Percentiles rank a stretch among this genome's conserved stretches.
Conservation (phyloP, 306 rosid genomes). For the Malus sylvestris region DNA sequence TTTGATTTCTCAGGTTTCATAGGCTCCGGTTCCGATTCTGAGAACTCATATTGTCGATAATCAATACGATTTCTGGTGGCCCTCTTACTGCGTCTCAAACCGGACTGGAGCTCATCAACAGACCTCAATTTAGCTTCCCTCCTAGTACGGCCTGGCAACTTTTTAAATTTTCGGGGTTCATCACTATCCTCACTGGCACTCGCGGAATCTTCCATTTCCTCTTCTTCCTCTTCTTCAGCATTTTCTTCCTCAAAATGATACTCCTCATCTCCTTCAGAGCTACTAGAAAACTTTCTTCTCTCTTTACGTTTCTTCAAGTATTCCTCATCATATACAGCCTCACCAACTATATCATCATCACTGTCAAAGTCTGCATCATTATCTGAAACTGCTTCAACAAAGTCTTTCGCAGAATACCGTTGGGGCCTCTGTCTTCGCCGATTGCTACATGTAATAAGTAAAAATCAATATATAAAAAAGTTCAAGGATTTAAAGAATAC, state of each 20-base stretch:
- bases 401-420: conserved; percentile 82
- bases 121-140: conserved; percentile 84
- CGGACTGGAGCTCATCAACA: conserved; percentile 70
- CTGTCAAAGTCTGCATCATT: conserved; percentile 78
- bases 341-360: conserved; percentile 97
- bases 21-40: conserved; percentile 86
- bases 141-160: conserved; percentile 68
- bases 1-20: conserved; percentile 50
- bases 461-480: conserved; percentile 14
- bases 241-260: conserved; percentile 81
- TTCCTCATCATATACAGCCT: conserved; percentile 91
- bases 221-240: conserved; percentile 86
- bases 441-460: conserved; percentile 37
- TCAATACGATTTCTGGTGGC: conserved; percentile 72
- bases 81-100: conserved; percentile 97
- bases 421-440: conserved; percentile 83
- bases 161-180: conserved; percentile 54
- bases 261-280: conserved; percentile 99
- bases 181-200: conserved; percentile 91
- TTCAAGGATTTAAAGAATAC: neutral
- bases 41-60: conserved; percentile 69
- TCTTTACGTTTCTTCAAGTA: conserved; percentile 80
- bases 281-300: conserved; percentile 73
- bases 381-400: conserved; percentile 68
- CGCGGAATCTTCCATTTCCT: conserved; percentile 65